These are phyloP conservation scores for Gryganskiella cystojenkinii DNA, from an alignment of 192 early-diverging fungal species.

Conservation along the genomic window DNA sequence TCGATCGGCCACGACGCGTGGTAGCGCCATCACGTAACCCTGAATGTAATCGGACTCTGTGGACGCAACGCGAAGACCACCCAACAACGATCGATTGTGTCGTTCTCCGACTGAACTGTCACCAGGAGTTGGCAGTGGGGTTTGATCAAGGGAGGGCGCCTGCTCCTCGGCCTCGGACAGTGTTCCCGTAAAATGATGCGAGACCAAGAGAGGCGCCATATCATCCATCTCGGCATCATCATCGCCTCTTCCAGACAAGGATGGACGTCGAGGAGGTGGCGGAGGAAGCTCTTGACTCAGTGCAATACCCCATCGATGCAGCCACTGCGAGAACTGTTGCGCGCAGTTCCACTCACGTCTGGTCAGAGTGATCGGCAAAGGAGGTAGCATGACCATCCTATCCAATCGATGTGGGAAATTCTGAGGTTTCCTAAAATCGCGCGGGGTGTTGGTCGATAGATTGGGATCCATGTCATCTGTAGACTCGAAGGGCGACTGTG, in stretches of 20 bases:
- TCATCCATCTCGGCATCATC: background rate
- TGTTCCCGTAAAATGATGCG: conserved; percentile 25
- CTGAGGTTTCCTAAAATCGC: background rate
- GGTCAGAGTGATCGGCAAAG: conserved; percentile 50
- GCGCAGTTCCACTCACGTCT: conserved; percentile 49
- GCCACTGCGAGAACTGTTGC: conserved; percentile 22
- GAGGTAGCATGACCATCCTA: conserved; percentile 56
- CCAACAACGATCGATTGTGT: background rate
- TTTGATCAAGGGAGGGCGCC: background rate
- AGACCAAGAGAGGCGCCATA: conserved; percentile 13
- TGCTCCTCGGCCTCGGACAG: background rate
- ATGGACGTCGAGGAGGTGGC: background rate
- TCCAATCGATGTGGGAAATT: conserved; percentile 29
- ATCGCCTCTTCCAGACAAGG: background rate
- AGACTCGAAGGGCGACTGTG: background rate
- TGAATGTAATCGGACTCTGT: conserved; percentile 19
- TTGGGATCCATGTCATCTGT: too few species aligned
- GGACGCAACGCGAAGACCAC: too few species aligned
- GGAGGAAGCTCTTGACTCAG: conserved; percentile 1
- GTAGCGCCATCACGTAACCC: conserved; percentile 57
- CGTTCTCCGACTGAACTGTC: background rate
- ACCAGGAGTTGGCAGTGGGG: background rate
- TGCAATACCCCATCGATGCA: conserved; percentile 62
- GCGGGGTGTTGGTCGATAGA: background rate
- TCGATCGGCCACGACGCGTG: conserved; percentile 67